These are phyloP conservation scores for Eurotiales sp. DNA, from an alignment of 2,329 filamentous ascomycete species.

Conservation along the genomic window DNA sequence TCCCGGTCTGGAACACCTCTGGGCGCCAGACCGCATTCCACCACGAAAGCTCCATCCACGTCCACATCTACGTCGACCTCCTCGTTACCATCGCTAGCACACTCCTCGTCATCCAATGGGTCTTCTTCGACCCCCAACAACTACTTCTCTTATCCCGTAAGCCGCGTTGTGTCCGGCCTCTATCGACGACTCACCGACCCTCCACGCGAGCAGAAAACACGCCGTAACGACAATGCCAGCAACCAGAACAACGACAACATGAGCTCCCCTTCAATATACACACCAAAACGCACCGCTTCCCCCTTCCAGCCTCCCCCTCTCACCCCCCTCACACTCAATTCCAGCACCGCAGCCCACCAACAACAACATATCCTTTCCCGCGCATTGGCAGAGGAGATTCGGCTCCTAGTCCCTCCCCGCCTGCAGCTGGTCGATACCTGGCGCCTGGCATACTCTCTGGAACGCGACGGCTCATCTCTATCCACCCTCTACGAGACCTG, in stretches of 20 bases:
- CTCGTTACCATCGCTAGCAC: constrained; percentile 17
- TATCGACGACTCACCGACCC: constrained; percentile 61
- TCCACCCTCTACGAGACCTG: constrained; percentile 81
- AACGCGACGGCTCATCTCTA: constrained; percentile 85
- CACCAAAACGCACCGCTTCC: constrained; percentile 59
- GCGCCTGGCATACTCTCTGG: constrained; percentile 81
- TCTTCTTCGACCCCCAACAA: constrained; percentile 37
- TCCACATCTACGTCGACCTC: constrained; percentile 9
- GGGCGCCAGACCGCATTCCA: constrained; percentile 10
- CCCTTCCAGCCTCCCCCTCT: constrained; percentile 87
- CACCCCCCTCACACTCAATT: constrained; percentile 68
- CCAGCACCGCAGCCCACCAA: constrained; percentile 53
- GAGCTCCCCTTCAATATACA: constrained; percentile 36
- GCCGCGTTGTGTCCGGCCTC: constrained; percentile 57
- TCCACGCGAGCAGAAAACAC: constrained; percentile 12
- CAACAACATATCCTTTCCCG: constrained; percentile 58
- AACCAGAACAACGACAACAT: constrained; percentile 38
- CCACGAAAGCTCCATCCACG: no score
- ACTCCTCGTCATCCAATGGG: constrained; percentile 1
- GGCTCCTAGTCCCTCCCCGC: constrained; percentile 79
- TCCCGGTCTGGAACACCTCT: constrained; percentile 15
- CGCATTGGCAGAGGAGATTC: constrained; percentile 85
- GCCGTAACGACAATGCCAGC: background rate
- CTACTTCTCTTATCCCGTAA: constrained; percentile 51
- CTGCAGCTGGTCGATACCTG: constrained; percentile 85